A percentile compares a stretch with the other conserved stretches of the same genome.
Evolutionary conservation across 176 grass and related monocot genomes (phyloP).

Genomic region (Lolium perenne): DNA sequence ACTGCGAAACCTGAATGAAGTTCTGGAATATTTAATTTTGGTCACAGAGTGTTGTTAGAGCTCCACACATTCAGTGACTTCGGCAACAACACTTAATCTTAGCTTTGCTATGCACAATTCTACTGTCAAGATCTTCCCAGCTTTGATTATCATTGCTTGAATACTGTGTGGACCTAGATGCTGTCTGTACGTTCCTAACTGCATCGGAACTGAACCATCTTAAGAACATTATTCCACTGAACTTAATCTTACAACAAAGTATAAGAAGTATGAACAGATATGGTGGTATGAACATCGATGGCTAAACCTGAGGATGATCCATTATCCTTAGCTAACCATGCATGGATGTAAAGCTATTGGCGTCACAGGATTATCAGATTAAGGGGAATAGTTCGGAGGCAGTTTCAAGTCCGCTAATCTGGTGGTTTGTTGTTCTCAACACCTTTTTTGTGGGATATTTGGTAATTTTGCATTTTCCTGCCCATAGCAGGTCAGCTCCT

Average conservation of each 20-base stretch:
- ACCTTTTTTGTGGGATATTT: not conserved
- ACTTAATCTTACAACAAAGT: not conserved
- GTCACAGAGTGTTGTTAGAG: not conserved
- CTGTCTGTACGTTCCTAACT: not conserved
- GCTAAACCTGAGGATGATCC: not conserved
- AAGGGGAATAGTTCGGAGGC: not conserved
- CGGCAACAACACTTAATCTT: not conserved
- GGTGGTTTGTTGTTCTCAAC: not conserved
- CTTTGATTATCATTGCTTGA: not conserved
- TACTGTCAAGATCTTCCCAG: conserved; percentile 4
- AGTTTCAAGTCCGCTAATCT: not conserved
- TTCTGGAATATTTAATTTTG: not conserved
- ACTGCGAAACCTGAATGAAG: not conserved
- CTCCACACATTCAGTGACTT: not conserved
- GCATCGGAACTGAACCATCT: not conserved
- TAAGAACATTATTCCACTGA: not conserved
- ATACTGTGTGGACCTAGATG: not conserved
- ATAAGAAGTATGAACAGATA: not conserved
- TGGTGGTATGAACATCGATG: not conserved
- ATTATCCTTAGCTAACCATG: not conserved
- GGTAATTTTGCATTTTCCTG: not conserved
- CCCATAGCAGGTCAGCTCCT: too few relatives aligned
- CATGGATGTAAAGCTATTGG: not conserved
- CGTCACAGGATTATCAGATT: not conserved
- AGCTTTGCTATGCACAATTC: not conserved